A percentile compares a stretch with the other conserved stretches of the same genome.
Conservation (phyloP, 129 eudicot genomes). For the Flaveria sonorensis region DNA sequence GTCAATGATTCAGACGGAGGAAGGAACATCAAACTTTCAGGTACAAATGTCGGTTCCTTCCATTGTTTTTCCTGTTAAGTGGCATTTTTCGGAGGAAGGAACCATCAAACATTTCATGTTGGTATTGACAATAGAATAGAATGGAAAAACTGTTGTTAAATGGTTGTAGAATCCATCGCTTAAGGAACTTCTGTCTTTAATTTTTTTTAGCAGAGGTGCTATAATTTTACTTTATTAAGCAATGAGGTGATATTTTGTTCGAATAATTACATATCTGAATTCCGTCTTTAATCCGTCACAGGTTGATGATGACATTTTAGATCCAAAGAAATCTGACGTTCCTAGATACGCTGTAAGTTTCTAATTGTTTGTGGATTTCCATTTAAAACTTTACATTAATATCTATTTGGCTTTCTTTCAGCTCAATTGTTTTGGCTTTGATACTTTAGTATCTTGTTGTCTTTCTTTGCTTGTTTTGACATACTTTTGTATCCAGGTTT, state of each 20-base stretch:
- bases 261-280: background rate
- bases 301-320: slow-evolving; percentile 54
- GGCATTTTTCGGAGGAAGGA: background rate
- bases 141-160: background rate
- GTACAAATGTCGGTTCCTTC: slow-evolving; percentile 32
- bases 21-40: slow-evolving; percentile 47
- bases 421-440: background rate
- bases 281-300: slow-evolving; percentile 35
- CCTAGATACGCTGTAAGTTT: slow-evolving; percentile 82
- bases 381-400: background rate
- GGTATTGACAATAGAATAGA: slow-evolving; percentile 3
- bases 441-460: background rate
- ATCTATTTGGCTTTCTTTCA: slow-evolving; percentile 8
- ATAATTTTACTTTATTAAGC: background rate
- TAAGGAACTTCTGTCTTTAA: background rate
- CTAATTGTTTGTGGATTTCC: background rate
- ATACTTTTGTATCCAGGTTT: slow-evolving; percentile 47
- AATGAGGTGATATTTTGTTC: slow-evolving; percentile 13
- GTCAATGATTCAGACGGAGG: slow-evolving; percentile 48
- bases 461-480: slow-evolving; percentile 9
- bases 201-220: background rate
- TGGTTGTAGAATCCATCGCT: background rate
- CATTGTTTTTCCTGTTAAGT: background rate
- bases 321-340: slow-evolving; percentile 61
- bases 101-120: no score